Percentiles rank a stretch among this genome's conserved stretches.
phyloP scores from a whole-genome alignment of 2,329 filamentous ascomycete genomes.

The Lasiodiplodia hormozganensis region DNA sequence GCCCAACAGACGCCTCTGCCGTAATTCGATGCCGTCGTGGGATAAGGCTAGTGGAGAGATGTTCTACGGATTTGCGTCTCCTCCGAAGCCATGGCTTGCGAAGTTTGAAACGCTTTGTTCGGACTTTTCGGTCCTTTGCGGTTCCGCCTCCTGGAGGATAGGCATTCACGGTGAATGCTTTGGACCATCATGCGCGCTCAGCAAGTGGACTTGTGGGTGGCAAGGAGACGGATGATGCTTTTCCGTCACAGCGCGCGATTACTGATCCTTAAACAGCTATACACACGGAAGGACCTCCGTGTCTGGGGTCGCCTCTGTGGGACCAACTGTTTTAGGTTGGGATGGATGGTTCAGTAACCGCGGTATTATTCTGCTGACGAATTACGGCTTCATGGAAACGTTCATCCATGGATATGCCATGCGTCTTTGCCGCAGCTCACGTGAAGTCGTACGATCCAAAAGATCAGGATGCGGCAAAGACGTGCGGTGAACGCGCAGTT shows the following conservation, averaged over 20 bases:
- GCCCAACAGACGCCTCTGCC: neutral
- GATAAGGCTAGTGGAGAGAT: neutral
- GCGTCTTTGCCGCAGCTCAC: slow-evolving; percentile 6
- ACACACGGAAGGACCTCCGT: neutral
- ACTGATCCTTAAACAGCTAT: slow-evolving; percentile 2
- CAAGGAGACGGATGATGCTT: neutral
- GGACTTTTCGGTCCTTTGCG: slow-evolving; percentile 19
- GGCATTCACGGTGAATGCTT: neutral
- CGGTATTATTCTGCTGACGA: neutral
- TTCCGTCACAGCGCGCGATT: neutral
- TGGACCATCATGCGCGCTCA: slow-evolving; percentile 12
- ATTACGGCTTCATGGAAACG: neutral
- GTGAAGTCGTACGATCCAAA: slow-evolving; percentile 17
- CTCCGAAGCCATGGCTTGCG: neutral
- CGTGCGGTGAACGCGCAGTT: slow-evolving; percentile 10
- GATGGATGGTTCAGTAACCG: neutral
- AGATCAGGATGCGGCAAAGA: slow-evolving; percentile 1
- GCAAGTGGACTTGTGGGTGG: neutral
- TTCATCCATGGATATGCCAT: slow-evolving; percentile 6
- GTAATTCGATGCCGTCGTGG: neutral
- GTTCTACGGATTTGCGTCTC: neutral
- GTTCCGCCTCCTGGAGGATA: slow-evolving; percentile 9
- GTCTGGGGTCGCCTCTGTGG: neutral
- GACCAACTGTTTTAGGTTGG: neutral
- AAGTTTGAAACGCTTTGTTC: neutral